Evolutionary conservation across 1,284 basidiomycete species (phyloP).

Genomic region (Phylloboletellus chloephorus): DNA sequence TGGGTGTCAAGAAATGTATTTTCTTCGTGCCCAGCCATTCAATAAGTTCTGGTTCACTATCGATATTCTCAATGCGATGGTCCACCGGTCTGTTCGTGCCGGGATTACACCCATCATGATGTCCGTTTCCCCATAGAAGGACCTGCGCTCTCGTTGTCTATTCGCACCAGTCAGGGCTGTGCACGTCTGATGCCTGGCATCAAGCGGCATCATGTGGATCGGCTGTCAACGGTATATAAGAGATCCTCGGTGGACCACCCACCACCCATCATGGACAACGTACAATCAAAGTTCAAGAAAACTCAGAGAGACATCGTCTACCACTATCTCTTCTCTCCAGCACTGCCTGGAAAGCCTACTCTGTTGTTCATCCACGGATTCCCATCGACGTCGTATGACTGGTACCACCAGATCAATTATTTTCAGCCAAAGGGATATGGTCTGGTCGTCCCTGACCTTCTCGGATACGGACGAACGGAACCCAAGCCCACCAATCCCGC

Average conservation of each 20-base stretch:
- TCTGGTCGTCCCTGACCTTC: conserved; percentile 45
- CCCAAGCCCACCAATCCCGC: conserved; percentile 38
- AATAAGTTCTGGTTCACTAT: no score
- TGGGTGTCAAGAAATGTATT: no score
- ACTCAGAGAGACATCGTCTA: conserved; percentile 26
- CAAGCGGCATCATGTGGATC: conserved; percentile 20
- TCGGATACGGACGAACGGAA: conserved; percentile 45
- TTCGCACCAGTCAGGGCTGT: conserved; percentile 8
- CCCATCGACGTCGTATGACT: conserved; percentile 40
- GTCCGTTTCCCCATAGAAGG: no score
- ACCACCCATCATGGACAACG: conserved; percentile 25
- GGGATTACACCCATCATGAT: no score
- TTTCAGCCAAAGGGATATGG: conserved; percentile 43
- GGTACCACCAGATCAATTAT: conserved; percentile 40
- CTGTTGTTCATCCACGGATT: conserved; percentile 46
- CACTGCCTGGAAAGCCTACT: conserved; percentile 31
- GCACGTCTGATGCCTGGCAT: conserved; percentile 19
- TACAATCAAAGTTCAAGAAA: conserved; percentile 24
- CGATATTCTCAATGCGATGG: no score
- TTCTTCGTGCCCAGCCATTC: no score
- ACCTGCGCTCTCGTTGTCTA: no score
- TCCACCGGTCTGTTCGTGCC: no score
- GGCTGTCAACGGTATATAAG: conserved; percentile 14
- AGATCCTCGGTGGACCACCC: not conserved
- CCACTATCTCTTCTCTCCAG: conserved; percentile 28